These are phyloP conservation scores for Lentinula detonsa DNA, from an alignment of 768 basidiomycete species.

Conservation along the genomic window DNA sequence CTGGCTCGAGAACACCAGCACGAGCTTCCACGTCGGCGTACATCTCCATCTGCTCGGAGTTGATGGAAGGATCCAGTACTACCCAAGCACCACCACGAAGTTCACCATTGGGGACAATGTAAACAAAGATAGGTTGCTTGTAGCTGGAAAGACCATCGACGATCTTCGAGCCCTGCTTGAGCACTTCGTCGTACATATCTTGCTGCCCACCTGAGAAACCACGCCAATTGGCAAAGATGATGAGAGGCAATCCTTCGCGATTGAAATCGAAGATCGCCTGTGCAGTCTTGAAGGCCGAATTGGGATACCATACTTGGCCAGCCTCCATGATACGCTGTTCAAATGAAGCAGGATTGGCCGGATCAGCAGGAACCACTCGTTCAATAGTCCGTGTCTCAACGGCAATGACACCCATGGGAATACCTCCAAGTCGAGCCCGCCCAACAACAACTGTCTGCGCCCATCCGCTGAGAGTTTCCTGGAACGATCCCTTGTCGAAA, in stretches of 20 bases:
- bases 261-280: slow-evolving; percentile 99
- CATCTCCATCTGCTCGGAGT: slow-evolving; percentile 98
- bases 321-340: slow-evolving; percentile 99
- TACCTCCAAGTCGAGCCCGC: slow-evolving; percentile 92
- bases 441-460: slow-evolving; percentile 98
- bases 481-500: slow-evolving; percentile 97
- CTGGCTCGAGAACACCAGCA: slow-evolving; percentile 94
- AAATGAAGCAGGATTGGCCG: slow-evolving; percentile 93
- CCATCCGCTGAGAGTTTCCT: slow-evolving; percentile 98
- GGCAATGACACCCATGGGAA: slow-evolving; percentile 96
- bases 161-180: slow-evolving; percentile 97
- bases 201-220: slow-evolving; percentile 99
- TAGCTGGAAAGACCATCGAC: slow-evolving; percentile 97
- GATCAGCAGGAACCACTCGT: slow-evolving; percentile 94
- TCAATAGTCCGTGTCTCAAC: slow-evolving; percentile 98
- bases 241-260: slow-evolving; percentile 92
- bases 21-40: slow-evolving; percentile 95
- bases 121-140: slow-evolving; percentile 97
- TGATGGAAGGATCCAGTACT: slow-evolving; percentile 97
- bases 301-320: slow-evolving; percentile 99
- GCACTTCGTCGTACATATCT: slow-evolving; percentile 97
- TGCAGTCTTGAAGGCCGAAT: slow-evolving; percentile 98
- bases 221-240: slow-evolving; percentile 99
- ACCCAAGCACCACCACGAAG: slow-evolving; percentile 99
- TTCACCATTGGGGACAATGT: slow-evolving; percentile 98